A percentile compares a stretch with the other conserved stretches of the same genome.
Conservation (phyloP, 768 basidiomycete species). For the Macrolepiota dolichaula region DNA sequence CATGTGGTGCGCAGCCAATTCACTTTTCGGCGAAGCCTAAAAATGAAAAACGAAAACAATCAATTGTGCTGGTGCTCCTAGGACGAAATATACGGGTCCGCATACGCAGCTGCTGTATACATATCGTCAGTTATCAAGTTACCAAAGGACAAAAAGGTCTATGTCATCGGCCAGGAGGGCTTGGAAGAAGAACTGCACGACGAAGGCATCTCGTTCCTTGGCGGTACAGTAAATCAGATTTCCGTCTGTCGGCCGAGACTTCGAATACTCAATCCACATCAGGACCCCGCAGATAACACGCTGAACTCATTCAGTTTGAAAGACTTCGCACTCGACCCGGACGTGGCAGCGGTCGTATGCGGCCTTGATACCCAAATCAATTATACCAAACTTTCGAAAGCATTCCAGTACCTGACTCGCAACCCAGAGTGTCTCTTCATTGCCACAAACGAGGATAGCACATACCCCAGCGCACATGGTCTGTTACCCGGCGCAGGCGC, state of each 20-base stretch:
- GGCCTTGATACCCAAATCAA: slow-evolving; percentile 85
- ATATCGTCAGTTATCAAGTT: slow-evolving; percentile 86
- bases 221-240: slow-evolving; percentile 66
- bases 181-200: slow-evolving; percentile 90
- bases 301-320: slow-evolving; percentile 65
- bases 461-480: slow-evolving; percentile 72
- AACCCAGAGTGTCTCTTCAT: slow-evolving; percentile 82
- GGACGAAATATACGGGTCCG: slow-evolving; percentile 98
- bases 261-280: slow-evolving; percentile 6
- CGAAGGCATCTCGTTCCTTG: slow-evolving; percentile 77
- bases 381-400: slow-evolving; percentile 93
- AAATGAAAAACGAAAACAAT: background rate
- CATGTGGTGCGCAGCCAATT: slow-evolving; percentile 60
- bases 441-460: slow-evolving; percentile 90
- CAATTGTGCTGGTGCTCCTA: slow-evolving; percentile 29
- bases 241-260: slow-evolving; percentile 5
- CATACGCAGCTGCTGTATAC: slow-evolving; percentile 69
- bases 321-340: slow-evolving; percentile 70
- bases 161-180: slow-evolving; percentile 90
- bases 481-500: slow-evolving; percentile 85
- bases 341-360: slow-evolving; percentile 91
- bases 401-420: slow-evolving; percentile 83
- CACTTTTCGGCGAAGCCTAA: background rate
- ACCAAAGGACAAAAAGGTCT: slow-evolving; percentile 90
- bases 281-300: slow-evolving; percentile 86